A percentile compares a stretch with the other conserved stretches of the same genome.
Evolutionary conservation across 129 eudicot genomes (phyloP).

Genomic region (Flaveria ramosissima): DNA sequence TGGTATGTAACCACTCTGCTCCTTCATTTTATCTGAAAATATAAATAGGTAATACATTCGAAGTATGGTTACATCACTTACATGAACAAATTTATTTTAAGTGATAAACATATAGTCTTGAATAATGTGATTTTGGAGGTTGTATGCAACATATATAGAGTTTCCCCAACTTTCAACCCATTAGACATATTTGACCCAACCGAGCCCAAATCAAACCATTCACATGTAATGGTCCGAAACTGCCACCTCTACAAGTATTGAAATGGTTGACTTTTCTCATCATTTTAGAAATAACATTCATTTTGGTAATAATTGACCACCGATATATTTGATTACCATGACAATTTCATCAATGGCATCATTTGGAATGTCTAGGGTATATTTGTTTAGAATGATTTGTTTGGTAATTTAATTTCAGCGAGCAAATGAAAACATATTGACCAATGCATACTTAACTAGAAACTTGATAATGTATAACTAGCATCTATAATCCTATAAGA

Average conservation of each 20-base stretch:
- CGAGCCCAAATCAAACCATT: not conserved
- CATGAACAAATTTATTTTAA: not conserved
- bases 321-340: too few relatives aligned
- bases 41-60: not conserved
- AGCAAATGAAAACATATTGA: not conserved
- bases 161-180: not conserved
- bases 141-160: not conserved
- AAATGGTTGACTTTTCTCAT: not conserved
- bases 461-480: not conserved
- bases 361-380: too few relatives aligned
- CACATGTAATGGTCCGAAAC: not conserved
- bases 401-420: not conserved
- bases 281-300: not conserved
- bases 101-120: not conserved
- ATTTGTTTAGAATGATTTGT: not conserved
- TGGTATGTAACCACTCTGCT: conserved; percentile 61
- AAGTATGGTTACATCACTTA: conserved; percentile 1
- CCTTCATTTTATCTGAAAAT: conserved; percentile 42
- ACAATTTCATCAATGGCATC: too few relatives aligned
- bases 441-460: not conserved
- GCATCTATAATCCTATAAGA: not conserved
- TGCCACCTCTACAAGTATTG: not conserved
- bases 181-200: not conserved
- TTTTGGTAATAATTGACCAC: not conserved
- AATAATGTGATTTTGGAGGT: not conserved